These are phyloP conservation scores for Discostella stelligera DNA, from an alignment of 352 stramenopile genomes.

Conservation along the genomic window DNA sequence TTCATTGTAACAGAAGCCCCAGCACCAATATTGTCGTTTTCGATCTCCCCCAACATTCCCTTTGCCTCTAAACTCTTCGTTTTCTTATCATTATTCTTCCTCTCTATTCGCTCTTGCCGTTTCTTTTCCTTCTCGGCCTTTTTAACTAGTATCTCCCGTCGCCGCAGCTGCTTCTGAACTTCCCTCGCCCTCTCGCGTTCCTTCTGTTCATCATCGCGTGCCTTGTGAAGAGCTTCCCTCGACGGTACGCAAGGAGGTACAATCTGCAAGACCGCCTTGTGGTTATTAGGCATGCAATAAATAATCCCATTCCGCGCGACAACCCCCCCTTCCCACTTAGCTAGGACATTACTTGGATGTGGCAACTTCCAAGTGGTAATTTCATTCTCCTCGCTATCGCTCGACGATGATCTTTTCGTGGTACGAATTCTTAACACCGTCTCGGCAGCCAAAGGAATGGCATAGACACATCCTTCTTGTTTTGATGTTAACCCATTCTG, in stretches of 20 bases:
- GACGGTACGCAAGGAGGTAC: slow-evolving; percentile 48
- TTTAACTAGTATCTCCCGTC: slow-evolving; percentile 24
- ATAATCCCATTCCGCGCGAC: slow-evolving; percentile 68
- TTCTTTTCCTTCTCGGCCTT: slow-evolving; percentile 37
- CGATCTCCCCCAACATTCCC: background rate
- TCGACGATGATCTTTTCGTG: background rate
- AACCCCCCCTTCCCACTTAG: slow-evolving; percentile 81
- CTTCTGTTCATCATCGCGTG: slow-evolving; percentile 18
- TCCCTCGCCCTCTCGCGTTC: slow-evolving; percentile 26
- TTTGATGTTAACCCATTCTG: slow-evolving; percentile 75
- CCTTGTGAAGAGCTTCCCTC: slow-evolving; percentile 31
- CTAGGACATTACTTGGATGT: slow-evolving; percentile 52
- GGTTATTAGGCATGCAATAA: slow-evolving; percentile 81
- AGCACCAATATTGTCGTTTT: background rate
- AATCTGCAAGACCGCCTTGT: slow-evolving; percentile 57
- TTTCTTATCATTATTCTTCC: slow-evolving; percentile 17
- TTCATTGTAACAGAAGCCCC: background rate
- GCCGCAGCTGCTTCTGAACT: slow-evolving; percentile 10
- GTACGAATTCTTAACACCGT: slow-evolving; percentile 68
- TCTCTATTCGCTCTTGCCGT: slow-evolving; percentile 16
- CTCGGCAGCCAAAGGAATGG: slow-evolving; percentile 69
- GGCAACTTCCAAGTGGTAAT: slow-evolving; percentile 61
- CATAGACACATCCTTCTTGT: slow-evolving; percentile 73
- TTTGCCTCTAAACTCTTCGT: background rate
- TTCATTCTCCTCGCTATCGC: background rate